These are phyloP conservation scores for Aspergillus pseudoglaucus DNA, from an alignment of 2,329 filamentous ascomycete species.

Conservation along the genomic window DNA sequence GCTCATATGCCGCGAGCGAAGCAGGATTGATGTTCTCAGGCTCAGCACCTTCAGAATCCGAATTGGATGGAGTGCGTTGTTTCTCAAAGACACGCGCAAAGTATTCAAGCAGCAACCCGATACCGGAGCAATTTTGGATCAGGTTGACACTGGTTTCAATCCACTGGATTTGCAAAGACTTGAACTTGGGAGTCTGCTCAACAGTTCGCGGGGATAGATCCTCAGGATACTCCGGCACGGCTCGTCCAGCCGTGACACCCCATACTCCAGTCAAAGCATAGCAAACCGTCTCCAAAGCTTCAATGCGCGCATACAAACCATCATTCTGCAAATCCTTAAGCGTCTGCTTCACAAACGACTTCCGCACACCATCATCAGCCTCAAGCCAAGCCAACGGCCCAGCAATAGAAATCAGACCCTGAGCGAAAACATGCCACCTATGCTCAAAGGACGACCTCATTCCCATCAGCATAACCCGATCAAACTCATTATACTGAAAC, in stretches of 20 bases:
- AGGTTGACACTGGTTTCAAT: slow-evolving; percentile 38
- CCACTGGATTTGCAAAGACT: slow-evolving; percentile 43
- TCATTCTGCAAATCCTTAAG: slow-evolving; percentile 32
- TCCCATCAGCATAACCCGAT: slow-evolving; percentile 70
- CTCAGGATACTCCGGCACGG: slow-evolving; percentile 23
- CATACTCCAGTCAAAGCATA: slow-evolving; percentile 62
- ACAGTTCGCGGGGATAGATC: slow-evolving; percentile 31
- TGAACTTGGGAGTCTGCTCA: slow-evolving; percentile 40
- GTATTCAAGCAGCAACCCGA: slow-evolving; percentile 31
- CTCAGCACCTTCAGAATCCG: slow-evolving; percentile 20
- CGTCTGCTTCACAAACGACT: slow-evolving; percentile 34
- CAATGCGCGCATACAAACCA: slow-evolving; percentile 37
- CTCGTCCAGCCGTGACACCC: slow-evolving; percentile 57
- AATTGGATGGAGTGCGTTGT: slow-evolving; percentile 19
- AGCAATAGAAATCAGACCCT: slow-evolving; percentile 20
- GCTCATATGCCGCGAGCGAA: slow-evolving; percentile 31
- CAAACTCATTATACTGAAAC: slow-evolving; percentile 87
- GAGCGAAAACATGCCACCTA: slow-evolving; percentile 59
- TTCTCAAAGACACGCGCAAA: slow-evolving; percentile 35
- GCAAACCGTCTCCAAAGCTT: slow-evolving; percentile 41
- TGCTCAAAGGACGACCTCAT: slow-evolving; percentile 71
- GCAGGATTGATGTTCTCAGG: slow-evolving; percentile 27
- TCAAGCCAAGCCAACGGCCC: slow-evolving; percentile 58
- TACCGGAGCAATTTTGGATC: slow-evolving; percentile 29
- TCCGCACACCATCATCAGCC: slow-evolving; percentile 48